phyloP scores from a whole-genome alignment of 225 moss, liverwort and hornwort genomes.

The Lunularia cruciata region DNA sequence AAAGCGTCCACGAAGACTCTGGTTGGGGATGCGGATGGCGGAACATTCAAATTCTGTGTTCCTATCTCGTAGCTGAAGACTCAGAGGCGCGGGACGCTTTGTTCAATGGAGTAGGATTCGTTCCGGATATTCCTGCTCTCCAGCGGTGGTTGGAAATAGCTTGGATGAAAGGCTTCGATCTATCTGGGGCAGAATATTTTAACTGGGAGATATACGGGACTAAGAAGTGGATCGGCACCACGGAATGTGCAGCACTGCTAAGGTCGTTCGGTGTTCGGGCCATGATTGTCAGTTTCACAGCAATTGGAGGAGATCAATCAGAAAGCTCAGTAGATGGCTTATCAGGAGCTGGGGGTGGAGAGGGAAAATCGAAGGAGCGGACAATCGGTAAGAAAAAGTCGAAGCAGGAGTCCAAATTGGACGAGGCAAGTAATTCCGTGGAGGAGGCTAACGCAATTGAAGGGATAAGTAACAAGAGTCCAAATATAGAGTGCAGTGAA shows the following conservation, averaged over 20 bases:
- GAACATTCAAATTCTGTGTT: conserved; percentile 77
- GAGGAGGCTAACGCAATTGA: too few species aligned
- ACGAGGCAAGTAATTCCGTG: too few species aligned
- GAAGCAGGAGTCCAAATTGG: too few species aligned
- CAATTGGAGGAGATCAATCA: conserved; percentile 43
- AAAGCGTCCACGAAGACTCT: conserved; percentile 67
- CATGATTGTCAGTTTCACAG: conserved; percentile 69
- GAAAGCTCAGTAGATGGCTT: neutral
- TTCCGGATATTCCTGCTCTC: conserved; percentile 69
- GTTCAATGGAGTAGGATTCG: conserved; percentile 68
- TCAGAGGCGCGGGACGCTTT: conserved; percentile 48
- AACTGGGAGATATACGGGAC: conserved; percentile 65
- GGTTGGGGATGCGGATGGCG: conserved; percentile 93
- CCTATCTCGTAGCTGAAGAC: conserved; percentile 52
- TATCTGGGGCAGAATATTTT: conserved; percentile 65
- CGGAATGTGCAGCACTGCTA: conserved; percentile 75
- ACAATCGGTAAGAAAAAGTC: too few species aligned
- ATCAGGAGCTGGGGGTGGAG: conserved; percentile 34
- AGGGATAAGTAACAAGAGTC: too few species aligned
- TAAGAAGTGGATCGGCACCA: conserved; percentile 82
- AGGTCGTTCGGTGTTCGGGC: conserved; percentile 78
- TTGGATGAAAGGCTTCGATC: conserved; percentile 70
- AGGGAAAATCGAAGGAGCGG: neutral
- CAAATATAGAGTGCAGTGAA: conserved; percentile 34
- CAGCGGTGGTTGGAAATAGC: conserved; percentile 80